phyloP scores from a whole-genome alignment of 1,284 basidiomycete species.

The Leccinum subfulvum region DNA sequence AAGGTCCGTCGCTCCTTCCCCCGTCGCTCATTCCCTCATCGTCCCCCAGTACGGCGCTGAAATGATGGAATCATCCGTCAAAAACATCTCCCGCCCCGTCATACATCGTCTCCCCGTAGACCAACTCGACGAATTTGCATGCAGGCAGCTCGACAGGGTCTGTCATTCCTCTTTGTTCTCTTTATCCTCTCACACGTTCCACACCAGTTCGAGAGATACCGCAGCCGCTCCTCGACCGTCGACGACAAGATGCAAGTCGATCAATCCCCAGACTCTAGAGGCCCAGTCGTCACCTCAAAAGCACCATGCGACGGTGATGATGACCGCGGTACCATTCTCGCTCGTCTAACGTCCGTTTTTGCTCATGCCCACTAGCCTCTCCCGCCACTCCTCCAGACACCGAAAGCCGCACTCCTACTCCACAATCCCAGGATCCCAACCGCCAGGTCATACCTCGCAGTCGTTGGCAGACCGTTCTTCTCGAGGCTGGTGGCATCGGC shows the following conservation, averaged over 20 bases:
- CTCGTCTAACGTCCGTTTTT: constrained; percentile 5
- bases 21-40: constrained; percentile 1
- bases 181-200: background rate
- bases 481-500: constrained; percentile 87
- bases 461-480: constrained; percentile 80
- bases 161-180: constrained; percentile 27
- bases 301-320: background rate
- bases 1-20: constrained; percentile 35
- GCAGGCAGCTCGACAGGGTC: constrained; percentile 79
- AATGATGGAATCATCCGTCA: constrained; percentile 84
- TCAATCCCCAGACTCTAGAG: constrained; percentile 7
- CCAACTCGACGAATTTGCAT: constrained; percentile 86
- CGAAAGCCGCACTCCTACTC: constrained; percentile 22
- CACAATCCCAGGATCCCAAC: constrained; percentile 27
- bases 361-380: constrained; percentile 12
- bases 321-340: constrained; percentile 10
- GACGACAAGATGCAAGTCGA: constrained; percentile 32
- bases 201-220: constrained; percentile 52
- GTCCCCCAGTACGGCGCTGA: constrained; percentile 76
- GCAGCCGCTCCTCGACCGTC: constrained; percentile 37
- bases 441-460: constrained; percentile 59
- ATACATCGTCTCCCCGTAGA: constrained; percentile 75
- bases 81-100: constrained; percentile 81
- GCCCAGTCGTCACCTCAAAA: constrained; percentile 1
- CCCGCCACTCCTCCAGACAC: background rate